Evolutionary conservation across 495 filamentous ascomycete species (phyloP).

Genomic region (Xylaria venustula): DNA sequence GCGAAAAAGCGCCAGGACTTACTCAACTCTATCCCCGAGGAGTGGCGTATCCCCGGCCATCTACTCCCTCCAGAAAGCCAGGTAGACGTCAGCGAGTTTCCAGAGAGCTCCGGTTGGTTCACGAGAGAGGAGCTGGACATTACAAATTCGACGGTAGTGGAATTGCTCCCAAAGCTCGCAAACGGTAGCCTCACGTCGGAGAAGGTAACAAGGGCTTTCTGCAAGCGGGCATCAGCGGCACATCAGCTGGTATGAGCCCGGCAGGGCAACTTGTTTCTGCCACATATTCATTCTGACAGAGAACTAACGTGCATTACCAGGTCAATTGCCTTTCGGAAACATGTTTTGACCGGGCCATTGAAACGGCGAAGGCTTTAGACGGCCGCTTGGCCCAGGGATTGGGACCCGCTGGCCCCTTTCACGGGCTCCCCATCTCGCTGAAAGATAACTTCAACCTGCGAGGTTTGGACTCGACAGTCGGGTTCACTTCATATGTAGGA

Average conservation of each 20-base stretch:
- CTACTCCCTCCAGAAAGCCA: conserved; percentile 37
- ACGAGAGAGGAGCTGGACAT: conserved; percentile 32
- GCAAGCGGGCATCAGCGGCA: conserved; percentile 33
- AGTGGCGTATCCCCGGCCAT: conserved; percentile 39
- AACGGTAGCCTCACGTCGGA: conserved; percentile 29
- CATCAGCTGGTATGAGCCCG: conserved; percentile 29
- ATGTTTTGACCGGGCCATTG: conserved; percentile 29
- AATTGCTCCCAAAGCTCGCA: conserved; percentile 30
- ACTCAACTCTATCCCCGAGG: conserved; percentile 34
- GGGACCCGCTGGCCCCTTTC: conserved; percentile 61
- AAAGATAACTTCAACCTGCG: conserved; percentile 69
- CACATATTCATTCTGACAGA: background rate
- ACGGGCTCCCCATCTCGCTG: conserved; percentile 78
- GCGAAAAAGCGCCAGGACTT: conserved; percentile 37
- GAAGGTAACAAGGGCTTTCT: conserved; percentile 35
- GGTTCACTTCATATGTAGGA: conserved; percentile 31
- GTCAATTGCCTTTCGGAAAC: conserved; percentile 33
- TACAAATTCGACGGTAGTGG: conserved; percentile 24
- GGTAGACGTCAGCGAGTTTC: conserved; percentile 40
- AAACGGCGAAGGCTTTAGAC: conserved; percentile 30
- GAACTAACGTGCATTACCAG: conserved; percentile 6
- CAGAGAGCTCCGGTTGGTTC: conserved; percentile 38
- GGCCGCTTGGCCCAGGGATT: conserved; percentile 59
- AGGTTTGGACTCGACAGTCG: conserved; percentile 56
- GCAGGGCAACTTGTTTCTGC: background rate